Conservation (phyloP, 306 rosid species). For the Quercus engelmannii region DNA sequence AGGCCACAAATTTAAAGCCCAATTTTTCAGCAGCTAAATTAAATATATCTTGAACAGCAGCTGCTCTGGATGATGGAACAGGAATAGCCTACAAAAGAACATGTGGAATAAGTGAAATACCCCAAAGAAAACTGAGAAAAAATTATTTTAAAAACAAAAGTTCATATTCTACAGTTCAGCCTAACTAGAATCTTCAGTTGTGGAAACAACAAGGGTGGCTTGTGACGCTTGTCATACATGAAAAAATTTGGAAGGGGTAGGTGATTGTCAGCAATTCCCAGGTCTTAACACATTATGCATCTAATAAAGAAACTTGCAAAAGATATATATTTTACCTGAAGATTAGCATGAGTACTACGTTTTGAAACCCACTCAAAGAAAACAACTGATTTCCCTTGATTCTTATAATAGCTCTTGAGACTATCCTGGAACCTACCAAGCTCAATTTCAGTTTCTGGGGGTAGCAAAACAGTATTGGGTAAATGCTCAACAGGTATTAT, state of each 20-base stretch:
- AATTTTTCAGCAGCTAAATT: conserved; percentile 83
- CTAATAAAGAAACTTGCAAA: conserved; percentile 4
- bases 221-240: neutral
- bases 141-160: neutral
- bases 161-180: neutral
- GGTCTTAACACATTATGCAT: neutral
- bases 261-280: neutral
- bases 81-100: conserved; percentile 69
- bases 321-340: conserved; percentile 60
- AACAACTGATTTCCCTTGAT: conserved; percentile 72
- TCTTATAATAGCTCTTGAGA: conserved; percentile 55
- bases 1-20: conserved; percentile 59
- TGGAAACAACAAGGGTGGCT: neutral
- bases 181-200: neutral
- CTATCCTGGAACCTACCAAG: conserved; percentile 58
- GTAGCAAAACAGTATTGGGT: conserved; percentile 59
- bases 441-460: conserved; percentile 60
- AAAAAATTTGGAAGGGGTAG: neutral
- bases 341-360: conserved; percentile 84
- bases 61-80: conserved; percentile 70
- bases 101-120: conserved; percentile 11
- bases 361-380: conserved; percentile 91
- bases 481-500: conserved; percentile 79
- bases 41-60: conserved; percentile 59
- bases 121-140: neutral